A percentile compares a stretch with the other conserved stretches of the same genome.
Evolutionary conservation across 2,329 filamentous ascomycete genomes (phyloP).

Genomic region (Ceratocystis huliohia): DNA sequence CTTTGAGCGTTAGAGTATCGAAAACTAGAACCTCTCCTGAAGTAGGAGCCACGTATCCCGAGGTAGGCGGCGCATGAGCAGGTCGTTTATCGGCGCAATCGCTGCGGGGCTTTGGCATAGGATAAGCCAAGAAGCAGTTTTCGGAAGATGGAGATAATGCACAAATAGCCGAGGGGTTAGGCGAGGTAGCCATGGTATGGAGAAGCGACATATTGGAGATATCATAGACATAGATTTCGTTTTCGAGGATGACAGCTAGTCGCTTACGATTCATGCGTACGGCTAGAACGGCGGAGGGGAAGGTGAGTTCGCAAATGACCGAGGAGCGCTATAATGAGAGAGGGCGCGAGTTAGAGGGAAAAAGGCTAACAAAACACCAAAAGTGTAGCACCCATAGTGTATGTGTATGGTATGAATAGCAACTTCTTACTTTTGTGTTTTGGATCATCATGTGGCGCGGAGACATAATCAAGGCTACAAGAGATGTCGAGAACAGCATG

Average conservation of each 20-base stretch:
- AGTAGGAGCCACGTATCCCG: constrained; percentile 64
- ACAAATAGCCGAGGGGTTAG: constrained; percentile 84
- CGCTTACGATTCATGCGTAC: constrained; percentile 90
- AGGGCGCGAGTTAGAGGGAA: background rate
- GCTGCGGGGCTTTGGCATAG: constrained; percentile 61
- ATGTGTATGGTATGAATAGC: no score
- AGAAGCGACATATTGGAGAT: constrained; percentile 97
- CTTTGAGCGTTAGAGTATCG: constrained; percentile 77
- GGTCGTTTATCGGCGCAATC: constrained; percentile 48
- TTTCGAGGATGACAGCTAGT: constrained; percentile 83
- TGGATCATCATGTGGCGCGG: constrained; percentile 88
- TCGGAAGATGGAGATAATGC: constrained; percentile 88
- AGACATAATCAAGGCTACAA: constrained; percentile 85
- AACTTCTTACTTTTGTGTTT: constrained; percentile 70
- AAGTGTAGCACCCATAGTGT: no score
- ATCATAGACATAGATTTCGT: constrained; percentile 96
- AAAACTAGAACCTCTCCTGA: constrained; percentile 89
- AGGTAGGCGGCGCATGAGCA: constrained; percentile 63
- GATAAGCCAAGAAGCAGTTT: constrained; percentile 90
- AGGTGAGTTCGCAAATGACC: constrained; percentile 96
- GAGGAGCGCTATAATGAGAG: constrained; percentile 42
- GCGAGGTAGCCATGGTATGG: constrained; percentile 83
- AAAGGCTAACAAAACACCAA: background rate
- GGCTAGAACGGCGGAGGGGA: constrained; percentile 88
- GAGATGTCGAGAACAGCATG: constrained; percentile 96